Conservation (phyloP, 495 filamentous ascomycete species). For the Tuber magnatum region DNA sequence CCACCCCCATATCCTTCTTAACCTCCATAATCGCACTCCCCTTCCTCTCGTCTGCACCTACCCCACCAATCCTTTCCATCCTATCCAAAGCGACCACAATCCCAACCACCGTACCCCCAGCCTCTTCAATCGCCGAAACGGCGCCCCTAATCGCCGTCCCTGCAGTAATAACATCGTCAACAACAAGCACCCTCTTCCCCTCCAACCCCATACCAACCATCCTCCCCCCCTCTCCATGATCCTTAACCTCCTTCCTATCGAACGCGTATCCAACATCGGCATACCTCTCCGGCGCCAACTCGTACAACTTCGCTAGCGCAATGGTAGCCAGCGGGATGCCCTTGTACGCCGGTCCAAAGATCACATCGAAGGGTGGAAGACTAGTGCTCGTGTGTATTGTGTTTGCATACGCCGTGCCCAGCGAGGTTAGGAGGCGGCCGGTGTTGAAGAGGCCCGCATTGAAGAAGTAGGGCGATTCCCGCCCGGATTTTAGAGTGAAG, state of each 20-base stretch:
- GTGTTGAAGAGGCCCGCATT: slow-evolving; percentile 82
- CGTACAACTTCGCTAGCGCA: slow-evolving; percentile 60
- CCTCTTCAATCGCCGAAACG: slow-evolving; percentile 68
- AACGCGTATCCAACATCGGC: slow-evolving; percentile 68
- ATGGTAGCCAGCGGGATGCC: slow-evolving; percentile 79
- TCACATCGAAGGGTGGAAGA: slow-evolving; percentile 55
- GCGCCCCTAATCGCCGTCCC: slow-evolving; percentile 90
- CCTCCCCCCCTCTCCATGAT: slow-evolving; percentile 84
- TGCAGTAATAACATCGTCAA: slow-evolving; percentile 94
- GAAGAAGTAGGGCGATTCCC: slow-evolving; percentile 97
- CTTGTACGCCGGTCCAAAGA: slow-evolving; percentile 91
- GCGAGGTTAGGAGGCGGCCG: slow-evolving; percentile 62
- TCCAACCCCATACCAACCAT: slow-evolving; percentile 80
- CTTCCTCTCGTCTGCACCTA: slow-evolving; percentile 47
- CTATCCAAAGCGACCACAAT: slow-evolving; percentile 84
- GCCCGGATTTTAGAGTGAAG: slow-evolving; percentile 84
- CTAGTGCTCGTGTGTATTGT: slow-evolving; percentile 50
- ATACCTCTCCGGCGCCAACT: slow-evolving; percentile 53
- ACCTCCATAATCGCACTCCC: slow-evolving; percentile 72
- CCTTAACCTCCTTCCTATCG: slow-evolving; percentile 92
- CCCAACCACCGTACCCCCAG: slow-evolving; percentile 75
- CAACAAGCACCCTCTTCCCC: slow-evolving; percentile 75
- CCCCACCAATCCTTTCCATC: slow-evolving; percentile 66
- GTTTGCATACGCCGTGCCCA: slow-evolving; percentile 71
- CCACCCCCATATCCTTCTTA: slow-evolving; percentile 57